Evolutionary conservation across 306 rosid species (phyloP).

Genomic region (Ormosia emarginata): DNA sequence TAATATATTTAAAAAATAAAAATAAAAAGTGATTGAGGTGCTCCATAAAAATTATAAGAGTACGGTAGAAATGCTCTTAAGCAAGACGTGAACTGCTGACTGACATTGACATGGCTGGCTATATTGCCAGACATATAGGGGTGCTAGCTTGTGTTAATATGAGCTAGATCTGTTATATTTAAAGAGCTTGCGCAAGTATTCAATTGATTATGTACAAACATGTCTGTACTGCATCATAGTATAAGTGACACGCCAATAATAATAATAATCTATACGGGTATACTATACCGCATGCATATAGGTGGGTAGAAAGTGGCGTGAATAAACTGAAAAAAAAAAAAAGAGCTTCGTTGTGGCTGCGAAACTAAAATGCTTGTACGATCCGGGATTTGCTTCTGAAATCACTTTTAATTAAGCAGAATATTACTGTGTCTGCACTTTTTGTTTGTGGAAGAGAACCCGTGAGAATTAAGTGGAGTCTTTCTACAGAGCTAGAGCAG

Average conservation of each 20-base stretch:
- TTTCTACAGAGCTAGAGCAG: background rate
- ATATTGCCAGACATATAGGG: background rate
- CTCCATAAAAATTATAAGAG: too few relatives aligned
- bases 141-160: background rate
- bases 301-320: too few relatives aligned
- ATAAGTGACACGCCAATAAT: too few relatives aligned
- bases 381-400: background rate
- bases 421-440: slow-evolving; percentile 26
- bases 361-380: background rate
- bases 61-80: background rate
- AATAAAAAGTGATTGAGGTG: too few relatives aligned
- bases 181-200: background rate
- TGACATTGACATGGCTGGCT: background rate
- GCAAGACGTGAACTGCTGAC: background rate
- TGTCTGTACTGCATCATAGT: background rate
- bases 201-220: background rate
- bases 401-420: background rate
- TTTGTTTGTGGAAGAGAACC: slow-evolving; percentile 24
- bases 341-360: too few relatives aligned
- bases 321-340: too few relatives aligned
- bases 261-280: too few relatives aligned
- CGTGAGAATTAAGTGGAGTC: slow-evolving; percentile 20
- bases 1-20: too few relatives aligned
- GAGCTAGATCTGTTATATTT: background rate
- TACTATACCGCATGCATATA: too few relatives aligned